These are phyloP conservation scores for Biscogniauxia marginata DNA, from an alignment of 2,329 filamentous ascomycete species.

Conservation along the genomic window DNA sequence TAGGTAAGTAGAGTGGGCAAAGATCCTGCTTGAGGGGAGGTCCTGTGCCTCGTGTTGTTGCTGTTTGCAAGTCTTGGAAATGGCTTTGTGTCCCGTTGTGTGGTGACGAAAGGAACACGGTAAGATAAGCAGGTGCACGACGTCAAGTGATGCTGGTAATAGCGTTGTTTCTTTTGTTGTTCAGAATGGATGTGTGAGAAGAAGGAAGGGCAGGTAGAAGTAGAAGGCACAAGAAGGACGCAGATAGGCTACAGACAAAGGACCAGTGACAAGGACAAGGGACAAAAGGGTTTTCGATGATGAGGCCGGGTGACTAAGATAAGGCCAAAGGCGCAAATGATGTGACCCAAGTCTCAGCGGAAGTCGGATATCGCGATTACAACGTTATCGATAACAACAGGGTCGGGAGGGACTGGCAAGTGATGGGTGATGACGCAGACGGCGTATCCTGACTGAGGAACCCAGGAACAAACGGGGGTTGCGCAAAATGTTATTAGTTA, in stretches of 20 bases:
- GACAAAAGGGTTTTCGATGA: constrained; percentile 17
- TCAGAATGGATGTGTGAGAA: not conserved
- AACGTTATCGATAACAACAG: no score
- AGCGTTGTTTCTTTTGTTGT: not conserved
- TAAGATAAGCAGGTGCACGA: constrained; percentile 9
- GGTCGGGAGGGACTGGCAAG: no score
- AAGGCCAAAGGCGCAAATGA: constrained; percentile 10
- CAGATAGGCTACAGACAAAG: not conserved
- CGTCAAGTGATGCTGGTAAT: constrained; percentile 25
- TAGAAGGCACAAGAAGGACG: not conserved
- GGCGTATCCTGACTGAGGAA: not conserved
- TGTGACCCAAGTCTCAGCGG: constrained; percentile 6
- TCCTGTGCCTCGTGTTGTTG: constrained; percentile 21
- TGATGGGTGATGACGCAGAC: not conserved
- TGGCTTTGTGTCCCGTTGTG: constrained; percentile 16
- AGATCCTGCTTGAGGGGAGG: constrained; percentile 4
- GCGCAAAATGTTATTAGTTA: no score
- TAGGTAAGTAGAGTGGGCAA: constrained; percentile 18
- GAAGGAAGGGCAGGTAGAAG: not conserved
- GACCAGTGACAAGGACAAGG: constrained; percentile 7
- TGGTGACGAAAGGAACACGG: constrained; percentile 18
- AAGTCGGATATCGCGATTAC: not conserved
- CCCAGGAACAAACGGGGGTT: not conserved
- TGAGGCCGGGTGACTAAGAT: constrained; percentile 31
- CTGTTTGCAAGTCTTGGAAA: constrained; percentile 17